Percentiles rank a stretch among this genome's conserved stretches.
Evolutionary conservation across 805 yeast species (phyloP).

Genomic region (Diddensiella santjacobensis): DNA sequence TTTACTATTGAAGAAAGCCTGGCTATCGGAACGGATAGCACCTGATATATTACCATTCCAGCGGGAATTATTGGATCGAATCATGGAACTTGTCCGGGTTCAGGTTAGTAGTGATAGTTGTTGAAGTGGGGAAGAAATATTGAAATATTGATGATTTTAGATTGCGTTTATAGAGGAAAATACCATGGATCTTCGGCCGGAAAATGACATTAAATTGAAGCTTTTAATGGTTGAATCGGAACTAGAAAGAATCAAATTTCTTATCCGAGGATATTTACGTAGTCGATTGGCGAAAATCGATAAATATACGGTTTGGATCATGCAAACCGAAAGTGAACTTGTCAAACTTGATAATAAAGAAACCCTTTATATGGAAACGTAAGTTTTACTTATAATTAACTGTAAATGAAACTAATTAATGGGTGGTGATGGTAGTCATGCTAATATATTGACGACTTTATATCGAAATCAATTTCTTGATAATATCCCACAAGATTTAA

Average conservation of each 20-base stretch:
- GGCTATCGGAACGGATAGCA: conserved; percentile 81
- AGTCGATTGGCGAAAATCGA: conserved; percentile 72
- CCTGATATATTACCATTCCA: conserved; percentile 85
- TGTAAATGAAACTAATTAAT: no score
- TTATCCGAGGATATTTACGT: conserved; percentile 77
- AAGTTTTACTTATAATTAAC: no score
- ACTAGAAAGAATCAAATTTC: conserved; percentile 77
- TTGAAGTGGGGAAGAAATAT: not conserved
- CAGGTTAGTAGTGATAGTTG: conserved; percentile 20
- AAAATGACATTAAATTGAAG: conserved; percentile 62
- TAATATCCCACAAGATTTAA: conserved; percentile 63
- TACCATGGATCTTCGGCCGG: conserved; percentile 60
- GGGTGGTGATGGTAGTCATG: conserved; percentile 51
- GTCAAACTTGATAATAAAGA: conserved; percentile 57
- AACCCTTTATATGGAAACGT: conserved; percentile 54
- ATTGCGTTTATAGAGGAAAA: conserved; percentile 74
- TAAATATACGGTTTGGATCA: conserved; percentile 57
- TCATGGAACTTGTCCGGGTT: conserved; percentile 55
- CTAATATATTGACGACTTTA: conserved; percentile 56
- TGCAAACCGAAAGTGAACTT: conserved; percentile 39
- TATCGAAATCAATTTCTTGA: conserved; percentile 65
- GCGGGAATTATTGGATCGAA: conserved; percentile 51
- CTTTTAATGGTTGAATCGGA: conserved; percentile 87
- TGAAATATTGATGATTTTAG: conserved; percentile 36
- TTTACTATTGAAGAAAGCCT: conserved; percentile 50